Conservation (phyloP, 1,139 yeast genomes). For the Yamadazyma dendronema region DNA sequence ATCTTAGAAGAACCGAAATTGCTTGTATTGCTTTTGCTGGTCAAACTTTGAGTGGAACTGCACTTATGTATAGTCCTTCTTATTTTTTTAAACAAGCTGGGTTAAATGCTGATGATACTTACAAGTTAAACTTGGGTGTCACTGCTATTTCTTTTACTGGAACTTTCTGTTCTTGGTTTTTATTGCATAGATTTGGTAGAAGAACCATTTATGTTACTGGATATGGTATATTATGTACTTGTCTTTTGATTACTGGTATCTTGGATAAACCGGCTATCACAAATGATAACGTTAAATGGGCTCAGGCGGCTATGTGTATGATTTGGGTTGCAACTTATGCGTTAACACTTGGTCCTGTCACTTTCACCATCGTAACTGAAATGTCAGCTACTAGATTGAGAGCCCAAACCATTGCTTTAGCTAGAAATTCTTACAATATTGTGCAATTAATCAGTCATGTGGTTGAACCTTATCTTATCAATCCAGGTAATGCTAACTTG, state of each 20-base stretch:
- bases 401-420: conserved; percentile 24
- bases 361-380: conserved; percentile 23
- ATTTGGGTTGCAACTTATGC: conserved; percentile 25
- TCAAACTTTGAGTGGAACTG: conserved; percentile 22
- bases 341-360: conserved; percentile 25
- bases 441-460: conserved; percentile 20
- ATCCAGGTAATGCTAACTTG: conserved; percentile 22
- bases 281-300: conserved; percentile 19
- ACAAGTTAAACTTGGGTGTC: conserved; percentile 28
- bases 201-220: conserved; percentile 25
- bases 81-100: conserved; percentile 27
- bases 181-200: conserved; percentile 21
- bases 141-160: conserved; percentile 23
- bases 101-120: conserved; percentile 17
- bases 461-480: conserved; percentile 25
- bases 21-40: conserved; percentile 24
- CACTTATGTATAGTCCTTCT: conserved; percentile 24
- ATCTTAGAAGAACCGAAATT: conserved; percentile 25
- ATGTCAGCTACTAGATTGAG: conserved; percentile 25
- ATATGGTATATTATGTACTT: conserved; percentile 16
- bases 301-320: conserved; percentile 22
- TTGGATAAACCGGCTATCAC: conserved; percentile 30
- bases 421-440: conserved; percentile 24
- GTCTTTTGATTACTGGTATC: conserved; percentile 44
- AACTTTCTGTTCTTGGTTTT: conserved; percentile 21